Evolutionary conservation across 225 moss, liverwort and hornwort genomes (phyloP), one percentile per base, ranked within the genome.

Genomic region (Physcomitrium patens): DNA sequence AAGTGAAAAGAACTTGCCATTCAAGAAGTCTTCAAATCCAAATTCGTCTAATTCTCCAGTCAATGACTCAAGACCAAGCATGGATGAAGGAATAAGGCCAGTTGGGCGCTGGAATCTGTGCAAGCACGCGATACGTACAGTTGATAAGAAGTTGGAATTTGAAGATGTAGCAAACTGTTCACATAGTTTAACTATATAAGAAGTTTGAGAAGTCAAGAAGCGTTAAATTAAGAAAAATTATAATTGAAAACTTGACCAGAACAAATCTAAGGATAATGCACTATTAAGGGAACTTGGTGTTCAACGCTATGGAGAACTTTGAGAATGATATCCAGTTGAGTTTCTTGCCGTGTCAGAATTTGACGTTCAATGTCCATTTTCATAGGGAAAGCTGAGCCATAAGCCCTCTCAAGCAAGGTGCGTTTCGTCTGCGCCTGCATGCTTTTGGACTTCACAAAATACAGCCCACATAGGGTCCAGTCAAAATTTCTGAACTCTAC

Each of bases 1-100:
- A 41, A 17, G 67, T 20, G 60, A 26, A 61, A 72, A 5, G 16
- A 59, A 57, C 86, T 63, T 73, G 92, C 96, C 90, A 64, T 92
- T 94, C 83, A 99, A 86, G 41, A 89, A 99, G 69, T 99, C 94
- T 54, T 90, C 91, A 49, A 99, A 83, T 0, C 97, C 97, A 44
- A 99, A 90, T 56, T 90, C 93, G 72, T 99, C 97, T 42, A 99
- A 83, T 49, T 90, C 83, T 70, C 97, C 93, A 13, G 93, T 99
- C 86, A 94, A 76, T 56, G 97, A 93, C 70, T 99, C 94, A 8
- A 99, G 87, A 45, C 94, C 94, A 81, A 99, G 97, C 94, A 91
- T 95, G 46, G 94, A 93, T 44, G 97, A 99, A 67, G 93, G 93
- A 37, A 99, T 63, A 64, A 93, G 85, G 67, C 97, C 95, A 67